Evolutionary conservation across 192 early-diverging fungal species (phyloP), one percentile per base, ranked within the genome.

Genomic region (Mortierella claussenii): DNA sequence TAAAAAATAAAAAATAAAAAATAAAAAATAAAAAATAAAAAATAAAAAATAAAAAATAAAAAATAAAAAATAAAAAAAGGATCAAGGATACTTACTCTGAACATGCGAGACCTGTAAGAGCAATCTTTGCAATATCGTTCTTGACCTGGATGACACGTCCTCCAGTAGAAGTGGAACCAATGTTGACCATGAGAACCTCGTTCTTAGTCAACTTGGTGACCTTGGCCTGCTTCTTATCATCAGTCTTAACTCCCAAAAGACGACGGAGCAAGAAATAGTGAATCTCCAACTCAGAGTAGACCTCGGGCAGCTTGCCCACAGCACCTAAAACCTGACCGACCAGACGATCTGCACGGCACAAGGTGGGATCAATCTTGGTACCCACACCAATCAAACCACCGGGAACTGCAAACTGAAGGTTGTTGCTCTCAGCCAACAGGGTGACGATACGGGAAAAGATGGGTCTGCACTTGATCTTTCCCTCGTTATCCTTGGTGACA

Each of bases 341-440:
- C 47, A 99, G 87, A 80, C 95, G 91, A 86, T 99, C 98, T 36
- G 90, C 93, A 82, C 97, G 93, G 84, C 96, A 97, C 32, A 98
- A 84, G 6, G 94, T 95, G 7, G 98, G 98, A 65, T 99, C 98
- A 67, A 98, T 89, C 66, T 90, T 83, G 15, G 98, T 98, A 56
- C 98, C 97, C 42, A 99, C 97, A 89, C 91, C 88, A 76, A 99
- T 99, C 45, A 99, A 88, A 59, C 98, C 98, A 60, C 98, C 98
- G n/a, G 98, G 96, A 57, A 99, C 97, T 31, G 98, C 98, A 85
- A 97, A 99, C 84, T 97, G 86, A 23, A 99, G 84, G 55, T 89
- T 82, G 80, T 99, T 99, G 42, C 75, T 65, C 80, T 99, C 97
- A 28, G 98, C 91, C 65, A 90, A 85, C 26, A 99, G 87, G 10